These are phyloP conservation scores for Immersiporthe knoxdaviesiana DNA, from an alignment of 2,329 filamentous ascomycete genomes.

Conservation along the genomic window DNA sequence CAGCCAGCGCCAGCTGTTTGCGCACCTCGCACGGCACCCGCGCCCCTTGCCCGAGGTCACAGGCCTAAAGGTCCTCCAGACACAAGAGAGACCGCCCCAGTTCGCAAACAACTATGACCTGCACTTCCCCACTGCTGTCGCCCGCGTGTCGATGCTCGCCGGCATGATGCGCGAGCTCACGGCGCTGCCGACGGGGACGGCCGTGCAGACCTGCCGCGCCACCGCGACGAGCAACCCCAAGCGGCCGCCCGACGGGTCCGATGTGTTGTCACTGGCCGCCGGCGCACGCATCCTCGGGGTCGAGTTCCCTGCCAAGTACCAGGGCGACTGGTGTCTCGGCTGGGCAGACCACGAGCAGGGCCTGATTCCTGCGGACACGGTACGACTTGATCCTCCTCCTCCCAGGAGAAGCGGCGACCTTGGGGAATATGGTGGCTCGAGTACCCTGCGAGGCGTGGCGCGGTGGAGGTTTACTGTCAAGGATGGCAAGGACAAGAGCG, in stretches of 20 bases:
- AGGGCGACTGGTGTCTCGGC: conserved; percentile 59
- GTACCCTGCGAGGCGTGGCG: conserved; percentile 50
- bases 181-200: conserved; percentile 48
- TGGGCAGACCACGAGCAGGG: conserved; percentile 58
- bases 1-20: conserved; percentile 54
- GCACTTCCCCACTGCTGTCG: conserved; percentile 48
- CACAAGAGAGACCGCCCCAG: conserved; percentile 43
- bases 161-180: conserved; percentile 47
- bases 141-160: conserved; percentile 45
- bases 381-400: conserved; percentile 51
- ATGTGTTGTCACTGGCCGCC: conserved; percentile 37
- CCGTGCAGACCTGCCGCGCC: conserved; percentile 44
- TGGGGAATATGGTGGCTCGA: conserved; percentile 48
- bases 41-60: conserved; percentile 54
- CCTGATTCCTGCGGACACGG: conserved; percentile 51
- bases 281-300: conserved; percentile 55
- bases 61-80: conserved; percentile 54
- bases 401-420: conserved; percentile 44
- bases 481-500: conserved; percentile 37
- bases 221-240: conserved; percentile 12
- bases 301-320: conserved; percentile 54
- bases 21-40: conserved; percentile 57
- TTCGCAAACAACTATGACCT: conserved; percentile 57
- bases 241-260: conserved; percentile 13
- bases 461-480: conserved; percentile 55